phyloP scores from a whole-genome alignment of 805 yeast species.

The Isabelozyma heimii region DNA sequence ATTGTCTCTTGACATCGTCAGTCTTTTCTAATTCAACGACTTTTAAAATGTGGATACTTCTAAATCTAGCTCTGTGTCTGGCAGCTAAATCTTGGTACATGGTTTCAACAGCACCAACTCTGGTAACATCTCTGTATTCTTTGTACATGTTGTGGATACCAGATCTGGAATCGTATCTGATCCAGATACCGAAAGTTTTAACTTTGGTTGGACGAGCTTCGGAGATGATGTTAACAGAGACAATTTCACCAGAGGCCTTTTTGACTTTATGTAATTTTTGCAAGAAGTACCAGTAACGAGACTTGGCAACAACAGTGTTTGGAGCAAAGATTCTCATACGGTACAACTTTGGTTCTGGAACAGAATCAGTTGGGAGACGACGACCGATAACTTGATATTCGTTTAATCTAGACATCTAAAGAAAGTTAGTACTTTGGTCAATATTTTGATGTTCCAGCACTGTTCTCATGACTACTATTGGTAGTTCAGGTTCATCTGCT shows the following conservation, averaged over 20 bases:
- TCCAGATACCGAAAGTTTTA: conserved; percentile 99
- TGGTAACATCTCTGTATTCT: conserved; percentile 99
- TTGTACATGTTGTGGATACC: conserved; percentile 99
- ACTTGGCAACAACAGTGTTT: conserved; percentile 98
- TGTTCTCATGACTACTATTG: background rate
- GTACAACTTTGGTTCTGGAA: conserved; percentile 99
- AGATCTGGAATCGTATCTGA: conserved; percentile 99
- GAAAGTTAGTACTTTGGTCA: conserved; percentile 20
- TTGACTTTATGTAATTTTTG: conserved; percentile 99
- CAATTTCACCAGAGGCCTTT: conserved; percentile 99
- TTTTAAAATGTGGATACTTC: conserved; percentile 98
- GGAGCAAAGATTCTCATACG: conserved; percentile 99
- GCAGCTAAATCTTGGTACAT: conserved; percentile 99
- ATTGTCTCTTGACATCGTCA: conserved; percentile 98
- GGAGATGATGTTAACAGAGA: conserved; percentile 83
- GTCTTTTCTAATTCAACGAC: conserved; percentile 98
- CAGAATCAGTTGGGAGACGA: conserved; percentile 98
- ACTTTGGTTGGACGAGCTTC: conserved; percentile 99
- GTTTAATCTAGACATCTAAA: conserved; percentile 84
- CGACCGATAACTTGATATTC: conserved; percentile 99
- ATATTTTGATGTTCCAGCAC: no score
- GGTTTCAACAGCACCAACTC: conserved; percentile 98
- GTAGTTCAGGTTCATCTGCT: background rate
- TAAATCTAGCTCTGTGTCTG: conserved; percentile 99
- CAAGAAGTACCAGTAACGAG: conserved; percentile 99